A percentile compares a stretch with the other conserved stretches of the same genome.
phyloP scores from a whole-genome alignment of 2,329 filamentous ascomycete genomes.

The Microcyclospora pomicola region DNA sequence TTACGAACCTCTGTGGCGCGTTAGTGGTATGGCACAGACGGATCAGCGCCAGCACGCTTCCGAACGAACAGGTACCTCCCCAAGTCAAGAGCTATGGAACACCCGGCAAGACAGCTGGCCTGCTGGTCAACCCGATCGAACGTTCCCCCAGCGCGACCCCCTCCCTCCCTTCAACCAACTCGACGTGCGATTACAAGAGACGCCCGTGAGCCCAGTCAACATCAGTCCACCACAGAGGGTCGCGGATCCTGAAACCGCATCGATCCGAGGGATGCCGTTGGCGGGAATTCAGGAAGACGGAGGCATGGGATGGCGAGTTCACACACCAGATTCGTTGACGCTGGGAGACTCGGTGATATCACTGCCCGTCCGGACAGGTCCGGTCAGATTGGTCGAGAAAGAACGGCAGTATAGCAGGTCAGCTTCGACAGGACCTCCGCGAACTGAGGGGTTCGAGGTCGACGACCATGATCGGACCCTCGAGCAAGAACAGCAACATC shows the following conservation, averaged over 20 bases:
- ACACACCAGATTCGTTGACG: slow-evolving; percentile 13
- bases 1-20: no score
- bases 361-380: slow-evolving; percentile 10
- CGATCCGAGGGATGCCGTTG: slow-evolving; percentile 8
- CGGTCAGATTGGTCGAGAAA: slow-evolving; percentile 3
- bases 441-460: slow-evolving; percentile 13
- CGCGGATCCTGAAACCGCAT: slow-evolving; percentile 17
- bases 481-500: slow-evolving; percentile 22
- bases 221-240: slow-evolving; percentile 19
- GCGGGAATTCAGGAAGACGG: slow-evolving; percentile 8
- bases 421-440: slow-evolving; percentile 5
- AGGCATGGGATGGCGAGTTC: slow-evolving; percentile 7
- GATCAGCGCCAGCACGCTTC: no score
- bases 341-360: slow-evolving; percentile 7
- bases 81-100: no score
- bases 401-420: slow-evolving; percentile 4
- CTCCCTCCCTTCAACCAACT: slow-evolving; percentile 1
- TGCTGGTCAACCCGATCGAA: no score
- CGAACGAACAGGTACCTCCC: no score
- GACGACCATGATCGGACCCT: slow-evolving; percentile 10
- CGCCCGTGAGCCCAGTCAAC: slow-evolving; percentile 21
- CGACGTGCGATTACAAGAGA: slow-evolving; percentile 19
- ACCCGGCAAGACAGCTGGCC: no score
- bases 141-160: no score
- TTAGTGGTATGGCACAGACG: no score